Base-by-base conservation (phyloP, 495 filamentous ascomycete species). In the Annulohypoxylon nitens region DNA sequence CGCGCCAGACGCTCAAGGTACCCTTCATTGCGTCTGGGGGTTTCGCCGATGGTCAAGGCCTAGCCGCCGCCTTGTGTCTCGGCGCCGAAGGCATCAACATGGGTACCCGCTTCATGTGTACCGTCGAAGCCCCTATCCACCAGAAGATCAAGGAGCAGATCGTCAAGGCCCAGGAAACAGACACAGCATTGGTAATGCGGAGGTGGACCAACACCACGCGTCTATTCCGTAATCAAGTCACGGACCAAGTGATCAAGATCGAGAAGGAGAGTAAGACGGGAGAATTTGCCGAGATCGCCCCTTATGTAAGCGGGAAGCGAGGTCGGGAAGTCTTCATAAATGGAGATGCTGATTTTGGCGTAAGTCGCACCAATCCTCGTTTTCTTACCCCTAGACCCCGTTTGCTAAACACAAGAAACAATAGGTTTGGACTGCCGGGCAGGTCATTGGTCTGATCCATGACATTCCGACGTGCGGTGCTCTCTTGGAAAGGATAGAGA, bases 21-120 rank as follows among this genome's bases (percentile, higher is more conserved):
- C 96, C 96, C 4, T 99, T 99, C 79, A 97, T 99, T 77, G 96
- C 96, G 1, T 95, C 92, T 0, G 96, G 96, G 37, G 96, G 96
- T 6, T 98, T 98, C 76, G 96, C 94, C 14, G 96, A 99, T 79
- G 96, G 96, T 2, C 90, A 98, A 71, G 96, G 96, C 5, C 86
- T 99, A 18, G 96, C 96, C 2, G 96, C 96, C 16, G 96, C 96
- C n/a, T 81, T 99, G 65, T 89, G 88, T 26, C 88, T 99, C 12
- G 96, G 96, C 4, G 96, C 96, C 0, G 94, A 95, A 80, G 96
- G 96, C 66, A 93, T 98, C 79, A 99, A 99, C 81, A 95, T 97
- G 94, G 94, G 93, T 50, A 98, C 94, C 8, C 86, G 94, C 23
- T 97, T 98, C 82, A 94, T 97, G 90, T 93, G 91, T 82, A 98